A percentile compares a stretch with the other conserved stretches of the same genome.
These are phyloP conservation scores for Aspergillus coremiiformis DNA, from an alignment of 495 filamentous ascomycete species.

Conservation along the genomic window DNA sequence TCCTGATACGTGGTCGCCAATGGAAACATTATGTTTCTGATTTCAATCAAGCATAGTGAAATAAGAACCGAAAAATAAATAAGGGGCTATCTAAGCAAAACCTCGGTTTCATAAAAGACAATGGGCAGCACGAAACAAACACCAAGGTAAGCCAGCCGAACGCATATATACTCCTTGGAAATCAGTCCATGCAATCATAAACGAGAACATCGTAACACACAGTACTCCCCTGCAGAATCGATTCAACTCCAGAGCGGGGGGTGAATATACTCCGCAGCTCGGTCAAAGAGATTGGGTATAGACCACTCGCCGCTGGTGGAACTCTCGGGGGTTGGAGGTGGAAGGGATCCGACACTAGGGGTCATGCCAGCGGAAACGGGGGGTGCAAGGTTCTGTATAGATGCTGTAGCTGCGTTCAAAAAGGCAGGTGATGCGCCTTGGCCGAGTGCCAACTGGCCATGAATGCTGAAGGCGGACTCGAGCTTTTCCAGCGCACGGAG, in stretches of 20 bases:
- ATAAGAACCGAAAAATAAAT: too few species aligned
- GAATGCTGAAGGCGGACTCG: slow-evolving; percentile 31
- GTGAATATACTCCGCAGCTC: slow-evolving; percentile 43
- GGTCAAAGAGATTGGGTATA: slow-evolving; percentile 38
- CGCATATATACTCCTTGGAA: neutral
- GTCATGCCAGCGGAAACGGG: slow-evolving; percentile 27
- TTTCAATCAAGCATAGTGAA: too few species aligned
- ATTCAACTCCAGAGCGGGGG: slow-evolving; percentile 38
- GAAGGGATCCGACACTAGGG: slow-evolving; percentile 32
- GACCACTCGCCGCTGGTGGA: slow-evolving; percentile 44
- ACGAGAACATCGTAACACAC: neutral
- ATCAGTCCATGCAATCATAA: neutral
- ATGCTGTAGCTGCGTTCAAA: slow-evolving; percentile 9
- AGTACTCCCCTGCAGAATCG: too few species aligned
- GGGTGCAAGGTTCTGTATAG: slow-evolving; percentile 12
- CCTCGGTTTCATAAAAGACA: neutral
- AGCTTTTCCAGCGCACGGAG: slow-evolving; percentile 42
- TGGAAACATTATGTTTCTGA: too few species aligned
- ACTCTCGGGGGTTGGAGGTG: slow-evolving; percentile 42
- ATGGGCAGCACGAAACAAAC: neutral
- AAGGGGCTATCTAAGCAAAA: neutral
- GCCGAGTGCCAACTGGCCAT: slow-evolving; percentile 6
- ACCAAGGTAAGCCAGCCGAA: neutral
- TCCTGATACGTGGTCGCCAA: too few species aligned
- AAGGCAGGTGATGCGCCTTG: slow-evolving; percentile 12